Evolutionary conservation across 78 protist species (phyloP), one percentile per base, ranked within the genome.

Genomic region (Emiliania huxleyi): DNA sequence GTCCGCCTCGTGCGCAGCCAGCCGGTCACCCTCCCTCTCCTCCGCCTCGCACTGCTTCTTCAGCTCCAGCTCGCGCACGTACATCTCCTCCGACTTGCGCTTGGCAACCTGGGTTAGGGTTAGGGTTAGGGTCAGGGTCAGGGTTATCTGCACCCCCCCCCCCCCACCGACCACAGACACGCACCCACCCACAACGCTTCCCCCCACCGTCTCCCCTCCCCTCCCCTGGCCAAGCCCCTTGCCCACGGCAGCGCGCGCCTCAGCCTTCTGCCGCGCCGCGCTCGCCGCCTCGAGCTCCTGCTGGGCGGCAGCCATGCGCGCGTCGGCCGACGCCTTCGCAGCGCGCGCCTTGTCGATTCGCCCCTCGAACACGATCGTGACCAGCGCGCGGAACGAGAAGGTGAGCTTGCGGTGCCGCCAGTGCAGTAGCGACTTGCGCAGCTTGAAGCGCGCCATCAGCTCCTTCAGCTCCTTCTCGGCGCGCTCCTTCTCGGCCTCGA

Each of bases 361-460:
- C 62, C 15, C 62, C 29, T 15, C 62, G 62, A 52, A 52, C 42
- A 77, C 85, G 19, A 77, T 77, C 23, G 85, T 40, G 48, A 77
- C 26, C 46, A 77, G 85, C 2, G 85, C 15, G 2, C 85, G 44
- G 85, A 77, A 77, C 15, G 85, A 77, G 85, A 77, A 33, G 35
- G 85, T 77, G 48, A 77, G 85, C 46, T 77, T 77, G 85, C 85
- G 85, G 46, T 77, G 85, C 29, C 85, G 85, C 85, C 85, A 77
- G 85, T 77, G 85, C n/a, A 77, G 85, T n/a, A 77, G 46, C n/a
- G 85, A 11, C 85, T 77, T 77, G 85, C 85, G 85, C 49, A 77
- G 85, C 46, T 77, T 77, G 85, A 77, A 77, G 46, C 85, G 85
- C 1, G 85, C 85, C 85, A 77, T 77, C 49, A 77, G 85, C 85